Conservation (phyloP, 2,329 filamentous ascomycete genomes). For the Colletotrichum lupini region DNA sequence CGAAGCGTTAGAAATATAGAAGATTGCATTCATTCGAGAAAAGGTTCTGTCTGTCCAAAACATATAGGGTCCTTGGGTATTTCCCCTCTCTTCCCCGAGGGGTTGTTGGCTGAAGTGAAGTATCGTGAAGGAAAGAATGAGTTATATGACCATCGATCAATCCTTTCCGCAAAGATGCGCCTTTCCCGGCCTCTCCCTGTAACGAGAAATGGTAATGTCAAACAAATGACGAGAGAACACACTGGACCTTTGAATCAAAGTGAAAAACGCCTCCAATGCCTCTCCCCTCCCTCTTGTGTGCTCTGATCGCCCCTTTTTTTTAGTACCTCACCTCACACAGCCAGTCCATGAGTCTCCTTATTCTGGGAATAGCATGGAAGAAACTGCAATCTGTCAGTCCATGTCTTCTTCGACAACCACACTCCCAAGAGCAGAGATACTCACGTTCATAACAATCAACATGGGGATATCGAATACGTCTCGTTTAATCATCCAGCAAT, state of each 20-base stretch:
- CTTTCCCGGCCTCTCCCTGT: slow-evolving; percentile 7
- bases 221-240: background rate
- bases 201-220: slow-evolving; percentile 5
- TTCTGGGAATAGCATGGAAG: slow-evolving; percentile 69
- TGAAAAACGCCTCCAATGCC: slow-evolving; percentile 47
- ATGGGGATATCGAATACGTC: slow-evolving; percentile 99
- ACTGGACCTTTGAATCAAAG: background rate
- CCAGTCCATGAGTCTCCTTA: slow-evolving; percentile 66
- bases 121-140: background rate
- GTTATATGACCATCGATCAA: background rate
- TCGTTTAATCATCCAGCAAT: slow-evolving; percentile 96
- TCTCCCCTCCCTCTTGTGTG: slow-evolving; percentile 10
- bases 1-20: slow-evolving; percentile 19
- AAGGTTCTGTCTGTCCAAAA: slow-evolving; percentile 4
- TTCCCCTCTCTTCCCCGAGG: background rate
- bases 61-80: background rate
- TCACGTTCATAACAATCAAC: slow-evolving; percentile 97
- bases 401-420: background rate
- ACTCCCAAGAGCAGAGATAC: slow-evolving; percentile 44
- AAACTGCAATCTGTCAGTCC: slow-evolving; percentile 54
- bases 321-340: slow-evolving; percentile 53
- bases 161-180: slow-evolving; percentile 18
- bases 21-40: background rate
- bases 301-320: slow-evolving; percentile 27
- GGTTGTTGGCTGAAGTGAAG: slow-evolving; percentile 16